phyloP scores from a whole-genome alignment of 1,284 basidiomycete genomes.

The Heterobasidion irregulare region DNA sequence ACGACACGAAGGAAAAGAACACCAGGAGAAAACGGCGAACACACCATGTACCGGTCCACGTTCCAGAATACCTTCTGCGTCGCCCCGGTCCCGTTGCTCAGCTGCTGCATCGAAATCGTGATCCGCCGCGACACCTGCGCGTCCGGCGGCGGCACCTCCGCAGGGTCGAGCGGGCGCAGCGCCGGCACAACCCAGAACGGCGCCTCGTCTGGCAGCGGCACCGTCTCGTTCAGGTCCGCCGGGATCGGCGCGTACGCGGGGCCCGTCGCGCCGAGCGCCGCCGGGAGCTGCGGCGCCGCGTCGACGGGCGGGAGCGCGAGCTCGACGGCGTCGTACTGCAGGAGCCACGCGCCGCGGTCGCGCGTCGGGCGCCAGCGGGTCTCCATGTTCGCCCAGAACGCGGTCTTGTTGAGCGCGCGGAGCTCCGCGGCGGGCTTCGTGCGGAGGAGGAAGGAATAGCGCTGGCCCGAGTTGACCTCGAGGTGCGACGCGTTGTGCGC shows the following conservation, averaged over 20 bases:
- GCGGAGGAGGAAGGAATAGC: neutral
- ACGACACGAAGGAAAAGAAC: no score
- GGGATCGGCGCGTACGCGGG: neutral
- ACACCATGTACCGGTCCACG: neutral
- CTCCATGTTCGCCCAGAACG: neutral
- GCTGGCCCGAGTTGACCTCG: neutral
- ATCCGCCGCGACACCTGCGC: neutral
- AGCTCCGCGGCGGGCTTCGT: neutral
- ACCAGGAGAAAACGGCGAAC: neutral
- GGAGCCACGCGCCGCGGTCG: neutral
- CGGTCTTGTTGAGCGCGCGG: neutral
- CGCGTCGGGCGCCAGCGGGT: neutral
- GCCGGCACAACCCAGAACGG: neutral
- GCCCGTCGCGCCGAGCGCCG: neutral
- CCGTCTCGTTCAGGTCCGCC: neutral
- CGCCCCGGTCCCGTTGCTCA: neutral
- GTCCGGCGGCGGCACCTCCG: neutral
- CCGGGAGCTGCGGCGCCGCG: neutral
- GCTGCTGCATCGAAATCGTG: neutral
- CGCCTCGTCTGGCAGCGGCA: neutral
- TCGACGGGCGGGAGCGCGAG: neutral
- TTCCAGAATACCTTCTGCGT: neutral
- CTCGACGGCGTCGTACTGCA: neutral
- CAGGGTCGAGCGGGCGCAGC: neutral
- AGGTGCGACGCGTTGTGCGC: neutral